A percentile compares a stretch with the other conserved stretches of the same genome.
phyloP scores from a whole-genome alignment of 305 asterid species.

The Rubia balearica region DNA sequence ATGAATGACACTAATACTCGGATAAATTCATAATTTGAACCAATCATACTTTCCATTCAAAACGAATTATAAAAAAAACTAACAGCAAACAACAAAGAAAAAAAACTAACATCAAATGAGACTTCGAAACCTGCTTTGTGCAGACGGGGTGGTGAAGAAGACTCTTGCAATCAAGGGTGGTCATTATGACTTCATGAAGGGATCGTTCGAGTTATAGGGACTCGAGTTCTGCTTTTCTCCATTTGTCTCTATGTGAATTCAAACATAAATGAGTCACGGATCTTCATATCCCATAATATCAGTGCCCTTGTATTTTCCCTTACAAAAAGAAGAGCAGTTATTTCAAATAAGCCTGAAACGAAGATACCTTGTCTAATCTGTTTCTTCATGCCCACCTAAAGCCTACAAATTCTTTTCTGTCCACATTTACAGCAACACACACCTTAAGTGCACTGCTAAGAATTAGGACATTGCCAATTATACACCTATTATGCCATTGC shows the following conservation, averaged over 20 bases:
- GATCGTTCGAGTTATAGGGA: constrained; percentile 87
- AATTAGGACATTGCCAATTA: background rate
- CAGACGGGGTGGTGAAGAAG: constrained; percentile 70
- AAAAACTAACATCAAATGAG: no score
- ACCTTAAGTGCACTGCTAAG: background rate
- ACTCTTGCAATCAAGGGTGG: constrained; percentile 80
- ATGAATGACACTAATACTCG: no score
- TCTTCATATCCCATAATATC: constrained; percentile 26
- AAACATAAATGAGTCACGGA: constrained; percentile 27
- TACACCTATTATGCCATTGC: background rate
- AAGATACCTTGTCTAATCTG: constrained; percentile 12
- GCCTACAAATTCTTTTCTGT: background rate
- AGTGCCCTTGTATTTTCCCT: constrained; percentile 28
- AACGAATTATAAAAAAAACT: no score
- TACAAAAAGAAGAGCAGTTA: constrained; percentile 15
- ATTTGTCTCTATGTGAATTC: constrained; percentile 64
- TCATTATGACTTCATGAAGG: constrained; percentile 70
- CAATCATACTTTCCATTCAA: background rate
- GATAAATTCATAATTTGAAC: no score
- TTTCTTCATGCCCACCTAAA: background rate
- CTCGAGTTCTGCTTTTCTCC: constrained; percentile 66
- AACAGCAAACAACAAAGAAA: no score
- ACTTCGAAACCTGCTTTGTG: constrained; percentile 78
- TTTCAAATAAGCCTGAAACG: constrained; percentile 22
- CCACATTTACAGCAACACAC: background rate